Base-by-base conservation (phyloP, 345 rosid species). In the Cardiospermum halicacabum region DNA sequence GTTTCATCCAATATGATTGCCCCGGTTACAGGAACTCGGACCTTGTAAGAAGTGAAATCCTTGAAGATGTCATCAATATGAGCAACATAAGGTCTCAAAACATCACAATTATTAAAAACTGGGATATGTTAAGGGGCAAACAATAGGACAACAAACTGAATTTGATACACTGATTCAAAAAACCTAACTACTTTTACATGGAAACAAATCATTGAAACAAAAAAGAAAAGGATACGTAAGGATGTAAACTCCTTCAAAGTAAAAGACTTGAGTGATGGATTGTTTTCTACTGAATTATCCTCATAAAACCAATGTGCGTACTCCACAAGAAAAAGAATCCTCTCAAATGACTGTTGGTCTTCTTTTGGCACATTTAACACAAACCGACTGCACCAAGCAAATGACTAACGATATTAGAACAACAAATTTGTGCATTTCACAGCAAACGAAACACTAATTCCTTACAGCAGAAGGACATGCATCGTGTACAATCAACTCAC, bases 261-360 rank as follows among this genome's bases (percentile, higher is more conserved):
- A 32, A 95, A 72, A 0, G 99, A 95, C 84, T 91, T 95, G 21
- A 91, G 73, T 1, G 93, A 89, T 13, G 97, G 96, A 76, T 95
- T 91, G 43, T 85, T 83, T 72, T 95, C 97, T 21, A 95, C 96
- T 26, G 97, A 78, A 69, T 91, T 91, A 73, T 95, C 99, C 79
- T 91, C 96, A 11, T 95, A 95, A 81, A 81, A 91, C 99, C 99
- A 95, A 76, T 95, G 92, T 8, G 99, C 97, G 64, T 80, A 86
- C 82, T 95, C 99, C 71, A 95, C 99, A 1, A 95, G 90, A 69
- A 95, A 95, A 54, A 95, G 72, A 76, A 95, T 87, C 69, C 97
- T 83, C 89, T 95, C 99, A 68, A 95, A 91, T 25, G 99, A 95
- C 69, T 91, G 91, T 59, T 85, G 97, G 65, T 95, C 97, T 80